Conservation (phyloP, 441 rosid genomes). For the Pelargonium myrrhifolium region DNA sequence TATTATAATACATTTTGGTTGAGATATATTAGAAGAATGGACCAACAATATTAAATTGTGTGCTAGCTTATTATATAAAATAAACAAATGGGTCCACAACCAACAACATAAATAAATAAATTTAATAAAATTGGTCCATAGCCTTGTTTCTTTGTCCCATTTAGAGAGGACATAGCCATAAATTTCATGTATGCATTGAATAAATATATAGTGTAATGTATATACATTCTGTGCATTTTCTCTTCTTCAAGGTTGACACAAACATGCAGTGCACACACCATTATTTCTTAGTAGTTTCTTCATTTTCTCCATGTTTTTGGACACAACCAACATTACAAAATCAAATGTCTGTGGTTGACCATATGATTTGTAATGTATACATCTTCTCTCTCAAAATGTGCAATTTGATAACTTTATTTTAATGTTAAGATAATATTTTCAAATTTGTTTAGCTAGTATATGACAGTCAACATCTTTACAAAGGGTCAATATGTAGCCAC, state of each 20-base stretch:
- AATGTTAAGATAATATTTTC: no score
- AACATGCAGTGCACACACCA: neutral
- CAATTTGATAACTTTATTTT: no score
- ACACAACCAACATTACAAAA: no score
- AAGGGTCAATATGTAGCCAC: no score
- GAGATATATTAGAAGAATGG: neutral
- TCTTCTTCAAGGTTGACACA: neutral
- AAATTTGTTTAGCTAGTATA: no score
- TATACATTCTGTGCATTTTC: neutral
- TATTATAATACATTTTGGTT: no score
- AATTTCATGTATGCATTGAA: neutral
- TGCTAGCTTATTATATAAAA: neutral
- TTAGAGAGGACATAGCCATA: neutral
- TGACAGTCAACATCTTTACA: no score
- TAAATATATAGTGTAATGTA: no score
- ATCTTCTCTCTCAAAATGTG: no score
- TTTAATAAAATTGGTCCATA: neutral
- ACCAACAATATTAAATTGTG: neutral
- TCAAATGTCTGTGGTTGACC: no score
- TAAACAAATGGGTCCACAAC: neutral
- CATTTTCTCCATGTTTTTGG: neutral
- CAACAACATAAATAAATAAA: neutral
- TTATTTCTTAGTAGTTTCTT: neutral
- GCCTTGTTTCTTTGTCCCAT: neutral
- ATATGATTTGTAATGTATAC: no score